Percentiles rank a stretch among this genome's conserved stretches.
Evolutionary conservation across 305 asterid species (phyloP).

Genomic region (Coffea humblotiana): DNA sequence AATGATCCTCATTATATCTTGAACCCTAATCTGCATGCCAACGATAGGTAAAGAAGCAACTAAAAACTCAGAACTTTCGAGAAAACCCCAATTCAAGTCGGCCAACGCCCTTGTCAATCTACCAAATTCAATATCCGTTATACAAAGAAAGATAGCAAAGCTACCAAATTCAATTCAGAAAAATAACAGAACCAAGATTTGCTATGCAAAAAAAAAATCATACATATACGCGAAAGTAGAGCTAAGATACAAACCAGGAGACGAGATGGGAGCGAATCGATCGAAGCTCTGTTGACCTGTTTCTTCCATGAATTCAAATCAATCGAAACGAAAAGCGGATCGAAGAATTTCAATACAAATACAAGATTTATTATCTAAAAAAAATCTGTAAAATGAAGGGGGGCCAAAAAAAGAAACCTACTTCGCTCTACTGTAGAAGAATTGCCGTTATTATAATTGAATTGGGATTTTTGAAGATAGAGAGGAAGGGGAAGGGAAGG

Average conservation of each 20-base stretch:
- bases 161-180: too few species aligned
- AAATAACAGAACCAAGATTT: background rate
- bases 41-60: background rate
- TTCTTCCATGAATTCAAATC: conserved; percentile 61
- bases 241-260: conserved; percentile 56
- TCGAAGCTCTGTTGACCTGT: conserved; percentile 59
- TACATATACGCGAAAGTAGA: background rate
- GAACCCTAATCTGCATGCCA: conserved; percentile 4
- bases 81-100: conserved; percentile 10
- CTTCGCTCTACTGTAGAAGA: conserved; percentile 5
- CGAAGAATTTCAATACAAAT: background rate
- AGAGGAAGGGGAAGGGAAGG: background rate
- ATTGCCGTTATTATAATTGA: conserved; percentile 2
- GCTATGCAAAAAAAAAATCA: background rate
- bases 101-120: background rate
- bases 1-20: background rate
- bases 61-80: background rate
- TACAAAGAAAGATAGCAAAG: background rate
- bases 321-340: conserved; percentile 19
- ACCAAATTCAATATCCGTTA: background rate
- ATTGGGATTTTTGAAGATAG: conserved; percentile 5
- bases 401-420: background rate
- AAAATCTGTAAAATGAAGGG: background rate
- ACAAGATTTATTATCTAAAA: background rate
- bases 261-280: conserved; percentile 62